Base-by-base conservation (phyloP, 2,329 filamentous ascomycete species). In the Fusarium sarcochroum region DNA sequence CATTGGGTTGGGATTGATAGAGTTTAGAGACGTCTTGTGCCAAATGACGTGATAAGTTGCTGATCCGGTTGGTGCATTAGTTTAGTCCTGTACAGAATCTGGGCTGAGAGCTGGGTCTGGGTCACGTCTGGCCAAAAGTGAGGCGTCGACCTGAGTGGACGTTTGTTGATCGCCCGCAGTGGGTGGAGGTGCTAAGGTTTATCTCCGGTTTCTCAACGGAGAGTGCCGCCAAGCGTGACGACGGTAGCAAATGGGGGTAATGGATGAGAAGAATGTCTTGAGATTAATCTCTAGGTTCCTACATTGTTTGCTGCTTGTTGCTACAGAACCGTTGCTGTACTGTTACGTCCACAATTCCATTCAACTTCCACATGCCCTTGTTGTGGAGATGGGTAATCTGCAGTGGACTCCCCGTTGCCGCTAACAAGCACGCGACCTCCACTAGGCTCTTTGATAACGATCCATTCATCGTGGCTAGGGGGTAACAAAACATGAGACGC, bases 361-460 rank as follows among this genome's bases (percentile, higher is more conserved):
- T 17, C 57, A 37, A 30, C 40, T 38, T 32, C 30, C 38, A 50
- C 63, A 63, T 50, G 58, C 30, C 57, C 34, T 52, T 46, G 34
- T 27, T 56, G 53, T 60, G 55, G 50, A 51, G 63, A 50, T 57
- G 40, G 47, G 32, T 32, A 58, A 48, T 57, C 42, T 52, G 47
- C 40, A 54, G 54, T 60, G 51, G 42, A 60, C 57, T 55, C 49
- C 58, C 62, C 66, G 42, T 65, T 52, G 62, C 66, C 66, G 62
- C 66, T 67, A 59, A 45, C 17, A 65, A 63, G 66, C 66, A 69
- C 66, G 66, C 66, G 66, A 69, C 66, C 66, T 69, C 37, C 52
- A 57, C 58, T 59, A 59, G 40, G 45, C 64, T 48, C 53, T 67
- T 68, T 69, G 66, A 69, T 69, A 70, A 70, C 58, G 55, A 68